phyloP scores from a whole-genome alignment of 2,329 filamentous ascomycete genomes.

The Drechslerella coelobrocha region DNA sequence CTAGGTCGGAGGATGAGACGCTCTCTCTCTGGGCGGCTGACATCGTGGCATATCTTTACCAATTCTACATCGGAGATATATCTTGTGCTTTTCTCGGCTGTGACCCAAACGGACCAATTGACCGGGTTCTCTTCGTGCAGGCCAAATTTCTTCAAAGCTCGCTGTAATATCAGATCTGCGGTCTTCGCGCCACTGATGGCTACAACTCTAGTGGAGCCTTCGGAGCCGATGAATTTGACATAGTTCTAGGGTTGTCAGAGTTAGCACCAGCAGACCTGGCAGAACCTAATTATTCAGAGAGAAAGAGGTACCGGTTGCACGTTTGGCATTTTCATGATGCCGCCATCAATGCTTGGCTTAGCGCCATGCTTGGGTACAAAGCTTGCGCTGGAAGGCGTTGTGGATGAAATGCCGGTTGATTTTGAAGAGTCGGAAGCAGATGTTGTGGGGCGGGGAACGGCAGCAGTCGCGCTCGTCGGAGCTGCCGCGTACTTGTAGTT shows the following conservation, averaged over 20 bases:
- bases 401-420: slow-evolving; percentile 28
- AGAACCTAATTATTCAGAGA: slow-evolving; percentile 17
- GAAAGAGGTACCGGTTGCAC: slow-evolving; percentile 53
- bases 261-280: slow-evolving; percentile 37
- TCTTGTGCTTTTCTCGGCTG: slow-evolving; percentile 70
- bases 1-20: slow-evolving; percentile 76
- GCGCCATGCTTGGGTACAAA: slow-evolving; percentile 36
- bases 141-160: slow-evolving; percentile 84
- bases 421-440: slow-evolving; percentile 38
- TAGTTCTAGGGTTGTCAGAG: slow-evolving; percentile 52
- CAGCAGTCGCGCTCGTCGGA: slow-evolving; percentile 13
- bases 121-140: slow-evolving; percentile 88
- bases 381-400: slow-evolving; percentile 25
- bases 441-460: slow-evolving; percentile 23
- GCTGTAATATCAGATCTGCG: slow-evolving; percentile 88
- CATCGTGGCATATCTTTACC: slow-evolving; percentile 87
- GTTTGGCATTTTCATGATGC: slow-evolving; percentile 55
- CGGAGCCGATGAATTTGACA: slow-evolving; percentile 63
- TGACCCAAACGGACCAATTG: slow-evolving; percentile 96
- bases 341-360: slow-evolving; percentile 53
- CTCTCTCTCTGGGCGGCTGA: slow-evolving; percentile 82
- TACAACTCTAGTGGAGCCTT: slow-evolving; percentile 88
- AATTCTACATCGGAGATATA: slow-evolving; percentile 73
- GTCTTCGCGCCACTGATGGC: slow-evolving; percentile 91
- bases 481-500: slow-evolving; percentile 33